Conservation (phyloP, 306 rosid genomes). For the Biancaea sappan region DNA sequence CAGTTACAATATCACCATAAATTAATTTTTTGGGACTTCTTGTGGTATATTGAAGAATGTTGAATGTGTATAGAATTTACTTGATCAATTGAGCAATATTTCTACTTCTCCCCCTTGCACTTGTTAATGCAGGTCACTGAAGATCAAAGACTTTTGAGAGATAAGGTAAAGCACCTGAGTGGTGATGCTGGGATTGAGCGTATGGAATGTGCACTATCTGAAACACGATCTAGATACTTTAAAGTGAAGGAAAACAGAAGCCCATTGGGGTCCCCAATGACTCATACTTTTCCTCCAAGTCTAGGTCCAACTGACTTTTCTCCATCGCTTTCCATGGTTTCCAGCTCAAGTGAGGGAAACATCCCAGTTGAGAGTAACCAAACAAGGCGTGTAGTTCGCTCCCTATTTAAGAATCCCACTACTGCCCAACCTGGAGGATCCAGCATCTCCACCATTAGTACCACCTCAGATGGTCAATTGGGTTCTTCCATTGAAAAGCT, state of each 20-base stretch:
- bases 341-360: conserved; percentile 48
- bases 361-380: conserved; percentile 33
- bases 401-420: conserved; percentile 71
- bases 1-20: neutral
- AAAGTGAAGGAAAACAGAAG: conserved; percentile 59
- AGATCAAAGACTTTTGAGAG: conserved; percentile 81
- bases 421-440: conserved; percentile 29
- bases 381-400: conserved; percentile 65
- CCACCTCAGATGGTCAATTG: conserved; percentile 41
- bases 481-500: conserved; percentile 48
- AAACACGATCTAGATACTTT: conserved; percentile 76
- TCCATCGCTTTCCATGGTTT: conserved; percentile 32
- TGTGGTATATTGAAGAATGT: conserved; percentile 7
- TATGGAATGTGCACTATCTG: conserved; percentile 79
- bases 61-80: conserved; percentile 5
- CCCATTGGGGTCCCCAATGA: conserved; percentile 39
- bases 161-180: conserved; percentile 78
- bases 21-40: conserved; percentile 11
- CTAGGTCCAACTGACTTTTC: conserved; percentile 32
- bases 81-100: conserved; percentile 10
- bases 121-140: conserved; percentile 60
- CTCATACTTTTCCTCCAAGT: conserved; percentile 44
- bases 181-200: conserved; percentile 93
- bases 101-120: neutral
- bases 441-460: conserved; percentile 40